A percentile compares a stretch with the other conserved stretches of the same genome.
These are phyloP conservation scores for Trichoderma harzianum DNA, from an alignment of 2,329 filamentous ascomycete genomes.

Conservation along the genomic window DNA sequence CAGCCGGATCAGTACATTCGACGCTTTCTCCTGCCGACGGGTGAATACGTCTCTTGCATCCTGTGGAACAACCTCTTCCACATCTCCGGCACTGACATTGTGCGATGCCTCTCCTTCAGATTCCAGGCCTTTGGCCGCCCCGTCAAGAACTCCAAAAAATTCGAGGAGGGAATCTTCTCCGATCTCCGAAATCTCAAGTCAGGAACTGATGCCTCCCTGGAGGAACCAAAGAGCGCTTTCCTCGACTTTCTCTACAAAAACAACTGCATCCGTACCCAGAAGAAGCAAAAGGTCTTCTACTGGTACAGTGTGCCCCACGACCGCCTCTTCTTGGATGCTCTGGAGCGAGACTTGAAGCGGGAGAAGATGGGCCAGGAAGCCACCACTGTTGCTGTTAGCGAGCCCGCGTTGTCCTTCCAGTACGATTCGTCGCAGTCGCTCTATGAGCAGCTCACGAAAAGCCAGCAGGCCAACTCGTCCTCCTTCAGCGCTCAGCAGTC, in stretches of 20 bases:
- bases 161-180: slow-evolving; percentile 99
- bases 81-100: slow-evolving; percentile 98
- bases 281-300: slow-evolving; percentile 99
- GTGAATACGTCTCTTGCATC: slow-evolving; percentile 98
- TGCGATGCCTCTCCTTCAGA: slow-evolving; percentile 93
- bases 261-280: slow-evolving; percentile 99
- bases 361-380: slow-evolving; percentile 99
- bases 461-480: slow-evolving; percentile 96
- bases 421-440: slow-evolving; percentile 99
- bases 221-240: slow-evolving; percentile 98
- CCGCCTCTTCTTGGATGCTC: slow-evolving; percentile 90
- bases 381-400: slow-evolving; percentile 92
- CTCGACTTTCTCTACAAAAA: slow-evolving; percentile 99
- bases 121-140: slow-evolving; percentile 98
- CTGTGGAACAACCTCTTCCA: slow-evolving; percentile 99
- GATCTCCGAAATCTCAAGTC: slow-evolving; percentile 98
- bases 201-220: slow-evolving; percentile 93
- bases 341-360: slow-evolving; percentile 95
- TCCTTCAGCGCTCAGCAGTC: slow-evolving; percentile 82
- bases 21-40: slow-evolving; percentile 89
- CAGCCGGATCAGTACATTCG: slow-evolving; percentile 94
- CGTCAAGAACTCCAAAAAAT: slow-evolving; percentile 99
- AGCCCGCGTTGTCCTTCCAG: slow-evolving; percentile 96
- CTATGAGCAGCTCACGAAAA: slow-evolving; percentile 98
- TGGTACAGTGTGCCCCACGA: slow-evolving; percentile 99